These are phyloP conservation scores for Cyberlindnera petersonii DNA, from an alignment of 805 yeast genomes.

Conservation along the genomic window DNA sequence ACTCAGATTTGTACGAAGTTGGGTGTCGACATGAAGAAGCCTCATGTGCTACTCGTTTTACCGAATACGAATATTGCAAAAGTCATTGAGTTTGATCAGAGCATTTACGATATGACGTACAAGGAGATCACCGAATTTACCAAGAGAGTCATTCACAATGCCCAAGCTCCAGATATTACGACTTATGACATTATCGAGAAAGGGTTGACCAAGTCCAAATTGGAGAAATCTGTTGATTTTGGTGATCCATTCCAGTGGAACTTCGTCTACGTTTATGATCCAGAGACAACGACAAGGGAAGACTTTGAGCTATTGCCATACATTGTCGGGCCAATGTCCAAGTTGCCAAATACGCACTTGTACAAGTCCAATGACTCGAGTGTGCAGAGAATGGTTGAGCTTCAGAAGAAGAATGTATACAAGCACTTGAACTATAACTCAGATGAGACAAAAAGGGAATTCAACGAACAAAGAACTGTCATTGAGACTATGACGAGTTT, in stretches of 20 bases:
- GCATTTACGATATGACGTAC: constrained; percentile 20
- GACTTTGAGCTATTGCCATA: constrained; percentile 61
- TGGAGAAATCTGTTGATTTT: constrained; percentile 4
- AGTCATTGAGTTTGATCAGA: constrained; percentile 32
- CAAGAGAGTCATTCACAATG: constrained; percentile 42
- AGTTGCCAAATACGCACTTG: constrained; percentile 52
- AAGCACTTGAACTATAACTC: constrained; percentile 41
- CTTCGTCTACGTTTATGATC: constrained; percentile 51
- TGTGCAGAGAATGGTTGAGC: constrained; percentile 33
- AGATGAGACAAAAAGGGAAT: constrained; percentile 31
- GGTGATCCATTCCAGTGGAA: constrained; percentile 40
- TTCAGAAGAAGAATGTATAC: constrained; percentile 35
- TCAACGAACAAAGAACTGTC: constrained; percentile 43
- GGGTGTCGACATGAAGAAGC: constrained; percentile 38
- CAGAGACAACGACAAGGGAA: constrained; percentile 49
- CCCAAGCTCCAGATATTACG: constrained; percentile 33
- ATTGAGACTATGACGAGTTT: constrained; percentile 52
- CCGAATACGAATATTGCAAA: constrained; percentile 45
- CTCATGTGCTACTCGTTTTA: constrained; percentile 48
- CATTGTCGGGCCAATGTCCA: constrained; percentile 55
- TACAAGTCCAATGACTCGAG: constrained; percentile 45
- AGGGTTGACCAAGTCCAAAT: constrained; percentile 13
- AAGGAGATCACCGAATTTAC: constrained; percentile 42
- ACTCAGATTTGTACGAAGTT: constrained; percentile 48
- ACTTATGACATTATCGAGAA: constrained; percentile 21